Percentiles rank a stretch among this genome's conserved stretches.
Evolutionary conservation across 805 yeast species (phyloP).

Genomic region (Candida lessepsii): DNA sequence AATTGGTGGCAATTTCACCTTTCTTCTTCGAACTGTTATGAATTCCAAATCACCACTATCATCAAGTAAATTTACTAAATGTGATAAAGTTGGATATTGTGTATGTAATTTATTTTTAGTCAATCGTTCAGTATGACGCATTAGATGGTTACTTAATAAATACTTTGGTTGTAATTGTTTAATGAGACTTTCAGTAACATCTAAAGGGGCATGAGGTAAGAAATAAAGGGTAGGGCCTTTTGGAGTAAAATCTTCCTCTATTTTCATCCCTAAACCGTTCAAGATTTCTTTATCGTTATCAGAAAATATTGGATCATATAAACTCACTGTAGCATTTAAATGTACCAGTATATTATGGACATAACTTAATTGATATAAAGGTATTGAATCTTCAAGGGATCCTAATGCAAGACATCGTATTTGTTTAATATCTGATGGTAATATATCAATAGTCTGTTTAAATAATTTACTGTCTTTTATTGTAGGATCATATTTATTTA

Average conservation of each 20-base stretch:
- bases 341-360: slow-evolving; percentile 38
- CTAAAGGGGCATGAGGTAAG: slow-evolving; percentile 75
- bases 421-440: slow-evolving; percentile 9
- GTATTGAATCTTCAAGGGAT: slow-evolving; percentile 57
- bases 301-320: slow-evolving; percentile 67
- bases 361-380: slow-evolving; percentile 66
- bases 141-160: slow-evolving; percentile 51
- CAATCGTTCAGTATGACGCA: slow-evolving; percentile 54
- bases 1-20: slow-evolving; percentile 29
- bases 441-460: background rate
- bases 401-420: slow-evolving; percentile 76
- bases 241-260: slow-evolving; percentile 15
- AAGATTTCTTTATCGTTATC: slow-evolving; percentile 40
- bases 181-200: slow-evolving; percentile 45
- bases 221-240: slow-evolving; percentile 36
- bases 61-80: slow-evolving; percentile 26
- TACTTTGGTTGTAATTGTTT: slow-evolving; percentile 30
- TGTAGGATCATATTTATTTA: background rate
- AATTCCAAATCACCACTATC: slow-evolving; percentile 18
- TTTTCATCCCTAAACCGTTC: slow-evolving; percentile 13
- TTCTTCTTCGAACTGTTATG: slow-evolving; percentile 19
- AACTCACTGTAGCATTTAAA: slow-evolving; percentile 31
- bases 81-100: slow-evolving; percentile 45
- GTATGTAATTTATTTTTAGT: slow-evolving; percentile 40
- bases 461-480: background rate